Percentiles rank a stretch among this genome's conserved stretches.
phyloP scores from a whole-genome alignment of 78 protist species.

The Dictyostelium firmibasis region DNA sequence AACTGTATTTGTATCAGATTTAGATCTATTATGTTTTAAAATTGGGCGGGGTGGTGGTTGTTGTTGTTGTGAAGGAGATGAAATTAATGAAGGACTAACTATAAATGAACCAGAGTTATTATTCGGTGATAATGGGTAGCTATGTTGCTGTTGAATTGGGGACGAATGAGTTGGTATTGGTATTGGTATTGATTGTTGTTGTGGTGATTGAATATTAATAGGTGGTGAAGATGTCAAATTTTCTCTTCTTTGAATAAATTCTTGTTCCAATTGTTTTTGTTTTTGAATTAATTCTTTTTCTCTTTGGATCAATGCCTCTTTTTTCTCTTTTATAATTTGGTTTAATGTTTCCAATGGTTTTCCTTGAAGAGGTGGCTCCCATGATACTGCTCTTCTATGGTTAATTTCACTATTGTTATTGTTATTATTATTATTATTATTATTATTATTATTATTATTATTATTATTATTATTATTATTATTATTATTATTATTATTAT shows the following conservation, averaged over 20 bases:
- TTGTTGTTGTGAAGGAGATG: background rate
- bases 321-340: constrained; percentile 73
- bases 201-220: background rate
- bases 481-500: background rate
- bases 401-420: background rate
- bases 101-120: background rate
- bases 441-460: background rate
- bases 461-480: background rate
- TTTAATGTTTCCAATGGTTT: constrained; percentile 45
- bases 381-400: constrained; percentile 55
- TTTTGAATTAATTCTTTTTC: constrained; percentile 36
- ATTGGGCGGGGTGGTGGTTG: background rate
- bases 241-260: background rate
- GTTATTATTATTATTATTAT: background rate
- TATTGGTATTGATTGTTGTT: background rate
- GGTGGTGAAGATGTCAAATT: background rate
- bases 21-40: constrained; percentile 51
- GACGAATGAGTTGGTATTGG: background rate
- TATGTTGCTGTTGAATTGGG: background rate
- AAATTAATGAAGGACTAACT: background rate
- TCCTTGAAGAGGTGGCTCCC: constrained; percentile 68
- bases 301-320: constrained; percentile 31
- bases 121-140: background rate
- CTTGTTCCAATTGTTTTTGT: constrained; percentile 22
- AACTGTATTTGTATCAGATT: constrained; percentile 63